Evolutionary conservation across 495 filamentous ascomycete genomes (phyloP).

Genomic region (Penicillium coffeae): DNA sequence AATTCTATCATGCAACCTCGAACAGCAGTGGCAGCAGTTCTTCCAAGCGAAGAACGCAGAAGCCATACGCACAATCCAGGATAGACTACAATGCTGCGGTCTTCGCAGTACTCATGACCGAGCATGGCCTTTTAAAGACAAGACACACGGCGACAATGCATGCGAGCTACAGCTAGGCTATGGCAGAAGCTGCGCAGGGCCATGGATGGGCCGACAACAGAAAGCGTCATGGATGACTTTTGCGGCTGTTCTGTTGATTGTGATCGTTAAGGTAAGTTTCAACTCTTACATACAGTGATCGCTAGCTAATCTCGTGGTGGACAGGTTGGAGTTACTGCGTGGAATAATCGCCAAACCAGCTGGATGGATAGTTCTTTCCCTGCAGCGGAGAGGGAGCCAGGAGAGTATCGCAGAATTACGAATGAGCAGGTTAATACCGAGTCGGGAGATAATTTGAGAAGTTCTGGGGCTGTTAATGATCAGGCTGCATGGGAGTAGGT

Average conservation of each 20-base stretch:
- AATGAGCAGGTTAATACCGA: not conserved
- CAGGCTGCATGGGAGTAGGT: no score
- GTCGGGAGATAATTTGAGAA: not conserved
- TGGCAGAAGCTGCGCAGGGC: slow-evolving; percentile 21
- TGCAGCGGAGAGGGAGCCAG: not conserved
- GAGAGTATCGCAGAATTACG: not conserved
- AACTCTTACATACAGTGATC: no score
- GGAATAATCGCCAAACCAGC: not conserved
- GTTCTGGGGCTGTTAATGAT: not conserved
- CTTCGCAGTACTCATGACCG: slow-evolving; percentile 51
- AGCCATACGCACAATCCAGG: slow-evolving; percentile 58
- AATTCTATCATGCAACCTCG: slow-evolving; percentile 47
- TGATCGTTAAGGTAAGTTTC: slow-evolving; percentile 19
- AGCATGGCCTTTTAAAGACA: slow-evolving; percentile 54
- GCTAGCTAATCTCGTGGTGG: no score
- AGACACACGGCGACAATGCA: slow-evolving; percentile 24
- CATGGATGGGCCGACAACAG: slow-evolving; percentile 23
- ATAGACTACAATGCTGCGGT: slow-evolving; percentile 63
- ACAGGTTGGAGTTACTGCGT: not conserved
- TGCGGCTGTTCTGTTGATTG: slow-evolving; percentile 20
- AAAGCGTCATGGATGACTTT: slow-evolving; percentile 25
- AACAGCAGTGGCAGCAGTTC: slow-evolving; percentile 49
- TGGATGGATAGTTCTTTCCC: not conserved
- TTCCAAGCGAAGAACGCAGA: slow-evolving; percentile 45
- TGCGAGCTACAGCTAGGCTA: slow-evolving; percentile 29